Conservation (phyloP, 106 monocot species). For the Apostasia shenzhenica region DNA sequence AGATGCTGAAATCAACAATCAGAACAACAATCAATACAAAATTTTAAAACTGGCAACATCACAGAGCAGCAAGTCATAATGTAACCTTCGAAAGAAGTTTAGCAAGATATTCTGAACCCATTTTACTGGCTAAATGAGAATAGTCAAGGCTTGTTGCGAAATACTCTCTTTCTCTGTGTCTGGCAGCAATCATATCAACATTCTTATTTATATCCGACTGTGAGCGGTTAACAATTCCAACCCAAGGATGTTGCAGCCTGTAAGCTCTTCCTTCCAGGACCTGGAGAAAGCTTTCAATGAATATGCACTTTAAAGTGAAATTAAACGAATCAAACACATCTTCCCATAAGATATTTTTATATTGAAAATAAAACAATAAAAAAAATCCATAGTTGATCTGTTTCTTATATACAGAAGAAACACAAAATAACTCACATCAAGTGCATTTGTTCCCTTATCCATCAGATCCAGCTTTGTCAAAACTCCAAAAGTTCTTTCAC, state of each 20-base stretch:
- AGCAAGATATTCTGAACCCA: constrained; percentile 67
- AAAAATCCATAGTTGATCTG: not conserved
- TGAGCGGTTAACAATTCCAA: constrained; percentile 62
- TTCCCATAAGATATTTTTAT: not conserved
- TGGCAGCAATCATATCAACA: constrained; percentile 46
- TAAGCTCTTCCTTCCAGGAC: constrained; percentile 57
- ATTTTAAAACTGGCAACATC: not conserved
- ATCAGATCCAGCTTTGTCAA: constrained; percentile 63
- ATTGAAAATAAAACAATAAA: not conserved
- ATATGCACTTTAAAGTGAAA: not conserved
- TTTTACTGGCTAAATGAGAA: constrained; percentile 45
- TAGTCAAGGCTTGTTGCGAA: constrained; percentile 51
- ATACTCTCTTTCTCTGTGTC: constrained; percentile 45
- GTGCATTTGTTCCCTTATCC: constrained; percentile 65
- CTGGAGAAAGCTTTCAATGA: constrained; percentile 9
- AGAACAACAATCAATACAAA: too few relatives aligned
- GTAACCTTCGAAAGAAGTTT: constrained; percentile 47
- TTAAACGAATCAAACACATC: not conserved
- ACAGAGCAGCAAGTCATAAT: not conserved
- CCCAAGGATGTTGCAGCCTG: constrained; percentile 54
- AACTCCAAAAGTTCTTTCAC: constrained; percentile 67
- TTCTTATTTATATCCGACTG: constrained; percentile 61
- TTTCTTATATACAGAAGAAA: not conserved
- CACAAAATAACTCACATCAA: constrained; percentile 35
- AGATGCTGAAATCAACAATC: constrained; percentile 32